Base-by-base conservation (phyloP, 2,329 filamentous ascomycete species). In the Fusarium caatingaense region DNA sequence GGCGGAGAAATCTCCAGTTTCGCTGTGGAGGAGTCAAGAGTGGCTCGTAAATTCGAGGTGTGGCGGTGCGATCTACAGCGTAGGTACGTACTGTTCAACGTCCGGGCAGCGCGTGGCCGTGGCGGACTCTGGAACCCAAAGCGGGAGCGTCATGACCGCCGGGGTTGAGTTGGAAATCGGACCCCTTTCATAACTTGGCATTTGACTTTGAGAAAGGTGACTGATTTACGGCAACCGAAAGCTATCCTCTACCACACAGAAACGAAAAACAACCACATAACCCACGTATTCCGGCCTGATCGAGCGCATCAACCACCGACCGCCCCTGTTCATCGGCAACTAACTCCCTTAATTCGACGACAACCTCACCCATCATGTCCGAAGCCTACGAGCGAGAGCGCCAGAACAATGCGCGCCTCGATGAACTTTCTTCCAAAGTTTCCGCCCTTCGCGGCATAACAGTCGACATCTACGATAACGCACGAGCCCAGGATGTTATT, bases 391-490 rank as follows among this genome's bases (percentile, higher is more conserved):
- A 93, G 83, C 91, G 91, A 79, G 91, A 93, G 83, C 87, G 88
- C 78, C 96, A 99, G 82, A 99, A 99, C 84, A 97, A 98, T 83
- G 90, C 93, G 72, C 94, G 95, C 74, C 92, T 99, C 60, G 91
- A 95, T 76, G 94, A 97, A 79, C 91, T 99, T 40, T 92, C 92
- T 18, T 88, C 89, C 72, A 99, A 99, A 83, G 94, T 98, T 58
- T 93, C 93, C 20, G 93, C 94, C 55, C 88, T 99, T 69, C 93
- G 95, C 77, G 93, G 92, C 80, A 93, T 99, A 53, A 99, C 96
- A 44, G 89, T 98, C 71, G 94, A 99, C 83, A 99, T 99, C 77
- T 98, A 98, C 86, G 94, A 98, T 83, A 94, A 96, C 79, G 96
- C 96, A 51, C 89, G 93, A 62, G 89, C 93, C 74, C 95, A 98